A percentile compares a stretch with the other conserved stretches of the same genome.
Evolutionary conservation across 768 basidiomycete genomes (phyloP).

Genomic region (Rhodotorula paludigena): DNA sequence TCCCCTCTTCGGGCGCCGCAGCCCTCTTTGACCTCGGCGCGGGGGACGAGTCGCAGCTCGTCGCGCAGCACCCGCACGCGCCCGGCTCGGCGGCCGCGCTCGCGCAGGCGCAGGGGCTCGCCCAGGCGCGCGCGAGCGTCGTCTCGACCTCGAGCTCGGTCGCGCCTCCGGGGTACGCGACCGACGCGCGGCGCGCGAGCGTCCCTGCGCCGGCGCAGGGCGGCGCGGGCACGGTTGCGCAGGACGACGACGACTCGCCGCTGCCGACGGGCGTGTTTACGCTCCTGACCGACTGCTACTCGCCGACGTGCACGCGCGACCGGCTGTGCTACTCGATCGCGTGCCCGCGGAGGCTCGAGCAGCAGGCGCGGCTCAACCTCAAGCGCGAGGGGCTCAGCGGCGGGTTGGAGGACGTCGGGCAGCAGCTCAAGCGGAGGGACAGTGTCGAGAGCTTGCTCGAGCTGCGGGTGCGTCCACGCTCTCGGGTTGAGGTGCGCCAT

Average conservation of each 20-base stretch:
- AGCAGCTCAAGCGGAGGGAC: slow-evolving; percentile 63
- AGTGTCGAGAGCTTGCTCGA: slow-evolving; percentile 77
- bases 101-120: slow-evolving; percentile 14
- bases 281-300: slow-evolving; percentile 93
- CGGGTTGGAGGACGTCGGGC: slow-evolving; percentile 53
- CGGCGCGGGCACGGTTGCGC: slow-evolving; percentile 28
- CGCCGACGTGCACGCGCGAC: slow-evolving; percentile 90
- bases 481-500: background rate
- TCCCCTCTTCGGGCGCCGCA: too few species aligned
- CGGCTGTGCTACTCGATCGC: slow-evolving; percentile 96
- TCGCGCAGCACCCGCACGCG: slow-evolving; percentile 21
- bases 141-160: background rate
- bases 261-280: slow-evolving; percentile 94
- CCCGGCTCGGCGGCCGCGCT: slow-evolving; percentile 17
- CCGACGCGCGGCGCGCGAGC: slow-evolving; percentile 2
- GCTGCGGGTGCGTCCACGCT: slow-evolving; percentile 56
- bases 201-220: slow-evolving; percentile 33
- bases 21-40: slow-evolving; percentile 10
- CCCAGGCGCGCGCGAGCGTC: background rate
- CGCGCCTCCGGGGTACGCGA: slow-evolving; percentile 9
- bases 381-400: slow-evolving; percentile 75
- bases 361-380: slow-evolving; percentile 64
- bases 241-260: slow-evolving; percentile 43
- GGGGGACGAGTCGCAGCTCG: background rate
- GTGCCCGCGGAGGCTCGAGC: slow-evolving; percentile 76